A percentile compares a stretch with the other conserved stretches of the same genome.
Evolutionary conservation across 2,329 filamentous ascomycete genomes (phyloP).

Genomic region (Colletotrichum truncatum): DNA sequence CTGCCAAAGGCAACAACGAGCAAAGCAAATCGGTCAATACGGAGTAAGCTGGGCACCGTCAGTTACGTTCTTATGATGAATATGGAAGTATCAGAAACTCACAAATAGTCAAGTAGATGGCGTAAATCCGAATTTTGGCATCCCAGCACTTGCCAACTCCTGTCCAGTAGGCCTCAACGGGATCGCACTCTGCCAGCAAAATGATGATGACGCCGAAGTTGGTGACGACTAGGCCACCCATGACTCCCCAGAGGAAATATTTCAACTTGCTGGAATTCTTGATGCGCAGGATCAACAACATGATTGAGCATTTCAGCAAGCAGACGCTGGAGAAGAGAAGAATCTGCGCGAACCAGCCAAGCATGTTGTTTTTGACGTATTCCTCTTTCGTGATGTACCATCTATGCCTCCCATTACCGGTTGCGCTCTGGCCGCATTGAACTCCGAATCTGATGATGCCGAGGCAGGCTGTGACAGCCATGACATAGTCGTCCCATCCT

Average conservation of each 20-base stretch:
- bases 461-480: constrained; percentile 40
- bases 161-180: constrained; percentile 42
- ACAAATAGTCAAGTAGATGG: constrained; percentile 44
- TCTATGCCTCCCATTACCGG: constrained; percentile 50
- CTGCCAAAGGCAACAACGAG: constrained; percentile 39
- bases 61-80: neutral
- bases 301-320: constrained; percentile 51
- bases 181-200: constrained; percentile 42
- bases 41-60: constrained; percentile 33
- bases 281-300: constrained; percentile 51
- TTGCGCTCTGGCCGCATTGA: constrained; percentile 42
- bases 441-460: constrained; percentile 41
- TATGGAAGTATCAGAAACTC: neutral
- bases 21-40: constrained; percentile 38
- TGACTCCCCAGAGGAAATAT: constrained; percentile 41
- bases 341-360: constrained; percentile 50
- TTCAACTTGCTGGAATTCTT: constrained; percentile 44
- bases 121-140: constrained; percentile 41
- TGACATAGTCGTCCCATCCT: constrained; percentile 49
- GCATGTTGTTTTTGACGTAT: constrained; percentile 46
- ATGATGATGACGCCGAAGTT: constrained; percentile 43
- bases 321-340: constrained; percentile 49
- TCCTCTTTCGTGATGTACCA: constrained; percentile 42
- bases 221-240: constrained; percentile 41
- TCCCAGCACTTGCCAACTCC: constrained; percentile 41